phyloP scores from a whole-genome alignment of 2,329 filamentous ascomycete genomes.

The Lasiodiplodia hormozganensis region DNA sequence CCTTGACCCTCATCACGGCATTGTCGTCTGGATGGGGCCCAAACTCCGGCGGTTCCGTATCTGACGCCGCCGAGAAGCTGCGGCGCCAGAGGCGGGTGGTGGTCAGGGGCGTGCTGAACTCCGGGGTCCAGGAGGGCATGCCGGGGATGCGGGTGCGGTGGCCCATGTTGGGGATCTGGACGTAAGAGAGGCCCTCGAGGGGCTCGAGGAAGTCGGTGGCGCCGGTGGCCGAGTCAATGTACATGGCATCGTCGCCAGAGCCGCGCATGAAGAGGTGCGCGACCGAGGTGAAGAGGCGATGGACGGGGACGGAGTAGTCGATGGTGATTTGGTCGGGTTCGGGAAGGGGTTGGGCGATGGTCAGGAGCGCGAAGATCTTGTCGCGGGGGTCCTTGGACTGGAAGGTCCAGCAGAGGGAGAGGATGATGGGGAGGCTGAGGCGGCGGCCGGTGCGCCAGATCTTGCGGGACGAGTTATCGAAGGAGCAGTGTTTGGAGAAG shows the following conservation, averaged over 20 bases:
- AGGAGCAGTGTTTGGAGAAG: neutral
- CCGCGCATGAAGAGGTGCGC: conserved; percentile 10
- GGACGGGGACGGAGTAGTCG: neutral
- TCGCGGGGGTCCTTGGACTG: conserved; percentile 11
- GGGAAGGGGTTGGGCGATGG: neutral
- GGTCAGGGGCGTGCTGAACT: conserved; percentile 12
- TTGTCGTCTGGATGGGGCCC: neutral
- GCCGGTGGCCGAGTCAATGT: neutral
- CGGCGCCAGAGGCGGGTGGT: conserved; percentile 1
- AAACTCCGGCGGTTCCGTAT: neutral
- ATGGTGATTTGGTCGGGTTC: neutral
- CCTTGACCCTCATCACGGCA: neutral
- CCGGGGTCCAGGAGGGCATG: conserved; percentile 11
- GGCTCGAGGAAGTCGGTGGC: neutral
- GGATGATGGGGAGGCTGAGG: neutral
- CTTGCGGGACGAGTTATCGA: neutral
- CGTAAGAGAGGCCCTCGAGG: conserved; percentile 1
- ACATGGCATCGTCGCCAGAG: conserved; percentile 3
- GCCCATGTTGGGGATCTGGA: neutral
- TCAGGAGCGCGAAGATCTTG: conserved; percentile 13
- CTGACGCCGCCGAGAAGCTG: neutral
- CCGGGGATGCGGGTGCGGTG: neutral
- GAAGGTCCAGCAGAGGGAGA: conserved; percentile 6
- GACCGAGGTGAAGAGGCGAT: neutral
- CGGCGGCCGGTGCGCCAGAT: neutral